Base-by-base conservation (phyloP, 1,284 basidiomycete genomes). In the Boletellus dicymbophilus region DNA sequence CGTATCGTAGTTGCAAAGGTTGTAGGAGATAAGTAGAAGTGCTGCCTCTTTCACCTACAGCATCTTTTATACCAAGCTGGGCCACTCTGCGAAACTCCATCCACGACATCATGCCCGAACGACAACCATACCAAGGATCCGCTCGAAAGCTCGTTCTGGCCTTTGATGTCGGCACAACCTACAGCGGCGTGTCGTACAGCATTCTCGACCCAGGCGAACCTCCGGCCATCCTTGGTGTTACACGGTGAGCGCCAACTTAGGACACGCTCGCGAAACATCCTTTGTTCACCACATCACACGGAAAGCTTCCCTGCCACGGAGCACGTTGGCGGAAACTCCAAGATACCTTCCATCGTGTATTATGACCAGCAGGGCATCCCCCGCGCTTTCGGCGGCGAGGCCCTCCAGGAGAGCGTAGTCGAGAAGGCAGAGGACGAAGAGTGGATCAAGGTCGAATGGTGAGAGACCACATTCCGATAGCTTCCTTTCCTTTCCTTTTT, bases 321-420 rank as follows among this genome's bases (percentile, higher is more conserved):
- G 44, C 73, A 75, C 57, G 70, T 76, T 36, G 78, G 76, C 4
- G 77, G 79, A 45, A 73, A 76, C 58, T 77, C 75, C 41, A 82
- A 81, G 62, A 80, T 82, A 54, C 79, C 80, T n/a, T 73, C 80
- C 4, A 70, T 81, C 36, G 67, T 78, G 48, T 81, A 74, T 60
- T 82, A 82, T 52, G 77, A 81, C 54, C 37, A 50, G 18, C 53
- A 62, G 4, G 76, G 77, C 1, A 54, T 51, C n/a, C 64, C 78
- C 57, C 71, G 64, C 26, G 77, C 77, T 1, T 75, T 76, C 20
- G 80, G 80, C 21, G 75, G 75, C 23, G 79, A 82, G 52, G 76
- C 79, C 5, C 71, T 74, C 21, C 67, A 70, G 41, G 72, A 69
- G 23, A 67, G 70, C 31, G 63, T 72, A 20, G 56, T 71, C 15